Evolutionary conservation across 768 basidiomycete genomes (phyloP), one percentile per base, ranked within the genome.

Genomic region (Royoungia palumana): DNA sequence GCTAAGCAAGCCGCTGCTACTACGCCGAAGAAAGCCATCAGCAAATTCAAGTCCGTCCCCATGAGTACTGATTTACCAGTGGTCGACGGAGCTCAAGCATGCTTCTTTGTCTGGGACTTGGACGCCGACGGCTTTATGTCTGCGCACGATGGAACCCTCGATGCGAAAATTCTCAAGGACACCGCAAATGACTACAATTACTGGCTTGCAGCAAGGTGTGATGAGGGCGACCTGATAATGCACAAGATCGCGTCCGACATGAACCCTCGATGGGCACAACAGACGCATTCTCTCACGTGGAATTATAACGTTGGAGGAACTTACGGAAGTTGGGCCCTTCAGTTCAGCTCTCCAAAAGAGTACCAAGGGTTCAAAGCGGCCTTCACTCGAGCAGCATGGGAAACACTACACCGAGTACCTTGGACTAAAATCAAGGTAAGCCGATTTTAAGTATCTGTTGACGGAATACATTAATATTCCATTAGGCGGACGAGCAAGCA

Each of bases 351-450:
- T 14, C 56, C 72, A 45, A 81, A 82, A 20, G 74, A 72, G 11
- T 94, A 85, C 59, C 65, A 72, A 17, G 63, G 57, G 6, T 86
- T 91, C 67, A 75, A 83, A 56, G 69, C 72, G 27, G 72, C 74
- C 2, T 90, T 93, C 59, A 81, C 82, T 2, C 78, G 76, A 52
- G 82, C 80, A 41, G 61, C 87, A 56, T 99, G 93, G 87, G 90
- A 98, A 69, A 78, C 77, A 6, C 68, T 85, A 44, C 85, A 95
- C 64, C 76, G 80, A 47, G 70, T 75, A 16, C 72, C 81, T 6
- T 98, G 89, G 83, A 73, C 71, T 24, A 96, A 94, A 67, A 77
- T 82, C 39, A 92, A 93, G 80, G 89, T 85, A 47, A 20, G 72
- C 47, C 35, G 19, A 21, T 27, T 17, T 46, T 40, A 30, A n/a